Evolutionary conservation across 75 land plant genomes (phyloP), one percentile per base, ranked within the genome.

Genomic region (Selaginella tamariscina): DNA sequence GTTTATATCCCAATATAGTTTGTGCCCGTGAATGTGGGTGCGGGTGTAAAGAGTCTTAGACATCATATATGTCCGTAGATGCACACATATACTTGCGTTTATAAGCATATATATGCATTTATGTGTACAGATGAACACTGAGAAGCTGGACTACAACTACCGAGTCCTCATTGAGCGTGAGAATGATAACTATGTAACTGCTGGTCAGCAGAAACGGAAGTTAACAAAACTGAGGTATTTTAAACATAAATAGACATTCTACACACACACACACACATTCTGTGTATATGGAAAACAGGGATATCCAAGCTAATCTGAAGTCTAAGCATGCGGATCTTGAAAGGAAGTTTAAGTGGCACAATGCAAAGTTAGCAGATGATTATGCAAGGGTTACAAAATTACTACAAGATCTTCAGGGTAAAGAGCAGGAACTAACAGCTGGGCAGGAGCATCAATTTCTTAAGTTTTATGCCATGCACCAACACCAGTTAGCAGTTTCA

Each of bases 181-280:
- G 20, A 65, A 59, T 1, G 78, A 76, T 23, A 76, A 76, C 44
- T 76, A 76, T 32, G 31, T 67, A 13, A 76, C 74, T 13, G 74
- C 78, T 24, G 73, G 73, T 23, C 78, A 71, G 28, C 78, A 76
- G 64, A 76, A 76, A 65, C 64, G 74, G 31, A 76, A 76, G 32
- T 65, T 76, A 1, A 76, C 76, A 24, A 71, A 71, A 57, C 78
- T 70, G 32, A 65, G 78, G n/a, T n/a, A n/a, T n/a, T n/a, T n/a
- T n/a, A n/a, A n/a, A n/a, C n/a, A n/a, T n/a, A n/a, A n/a, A n/a
- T n/a, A n/a, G n/a, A n/a, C n/a, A n/a, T n/a, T n/a, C n/a, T n/a
- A n/a, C n/a, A n/a, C n/a, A n/a, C n/a, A n/a, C n/a, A n/a, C n/a
- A n/a, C n/a, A n/a, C n/a, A n/a, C n/a, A n/a, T n/a, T n/a, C n/a